Evolutionary conservation across 2,329 filamentous ascomycete species (phyloP), one percentile per base, ranked within the genome.

Genomic region (Pseudogymnoascus sp.): DNA sequence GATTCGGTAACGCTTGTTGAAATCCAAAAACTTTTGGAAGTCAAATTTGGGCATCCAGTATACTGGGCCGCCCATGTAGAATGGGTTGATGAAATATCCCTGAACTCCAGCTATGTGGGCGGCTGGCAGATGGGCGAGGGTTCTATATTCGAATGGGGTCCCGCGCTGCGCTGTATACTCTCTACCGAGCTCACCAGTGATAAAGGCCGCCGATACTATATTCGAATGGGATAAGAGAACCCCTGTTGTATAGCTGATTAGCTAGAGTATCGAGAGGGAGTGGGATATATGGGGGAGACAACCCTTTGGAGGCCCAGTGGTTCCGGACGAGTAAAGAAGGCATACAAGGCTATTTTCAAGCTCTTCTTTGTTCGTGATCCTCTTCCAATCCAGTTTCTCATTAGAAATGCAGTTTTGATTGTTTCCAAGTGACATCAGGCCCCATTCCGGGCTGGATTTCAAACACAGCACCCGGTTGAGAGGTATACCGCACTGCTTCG

Each of bases 21-120:
- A 81, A 63, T 84, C 79, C 40, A 96, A 79, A 80, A 93, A 85
- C 72, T 86, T 81, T 62, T 85, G 69, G 64, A 95, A 91, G 71
- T 93, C 87, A 73, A 93, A 96, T 62, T 83, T 82, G 3, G 83
- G 77, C 89, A 96, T 93, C 64, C 95, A 79, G 73, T 93, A 96
- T 2, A 83, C 76, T 0, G 75, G 72, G 3, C 78, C 78, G 33
- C 77, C 80, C 40, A 77, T 71, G 64, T 78, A 80, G 45, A 78
- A 74, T 0, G 77, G 77, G 60, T 77, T 77, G 63, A 80, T 71
- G 7, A 80, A 74, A 65, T 79, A 80, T 49, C 78, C 77, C 69
- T 78, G 75, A 23, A 79, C 74, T 0, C 78, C 79, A 0, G 79
- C 78, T 45, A 81, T 80, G 66, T 81, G 79, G 2, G 77, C 77